Evolutionary conservation across 106 monocot species (phyloP).

Genomic region (Triglochin maritima): DNA sequence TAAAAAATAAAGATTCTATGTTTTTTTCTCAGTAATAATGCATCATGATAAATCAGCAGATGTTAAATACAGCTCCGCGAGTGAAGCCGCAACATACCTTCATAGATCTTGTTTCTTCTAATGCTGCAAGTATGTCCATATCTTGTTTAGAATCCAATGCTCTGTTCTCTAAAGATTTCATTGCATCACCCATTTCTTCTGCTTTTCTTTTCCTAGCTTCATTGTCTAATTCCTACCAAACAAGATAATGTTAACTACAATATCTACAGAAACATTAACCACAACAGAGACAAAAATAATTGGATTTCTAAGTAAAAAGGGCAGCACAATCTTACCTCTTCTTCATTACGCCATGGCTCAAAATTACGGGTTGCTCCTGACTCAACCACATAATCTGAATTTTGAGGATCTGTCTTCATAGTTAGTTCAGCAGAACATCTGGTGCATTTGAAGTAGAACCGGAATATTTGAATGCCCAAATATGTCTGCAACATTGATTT

Average conservation of each 20-base stretch:
- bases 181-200: slow-evolving; percentile 96
- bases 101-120: slow-evolving; percentile 98
- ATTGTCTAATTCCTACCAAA: slow-evolving; percentile 30
- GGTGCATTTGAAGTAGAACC: slow-evolving; percentile 93
- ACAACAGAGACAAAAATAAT: too few species aligned
- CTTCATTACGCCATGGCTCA: slow-evolving; percentile 89
- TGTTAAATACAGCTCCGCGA: not conserved
- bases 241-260: not conserved
- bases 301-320: too few species aligned
- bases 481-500: slow-evolving; percentile 46
- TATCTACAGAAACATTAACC: too few species aligned
- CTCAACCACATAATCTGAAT: slow-evolving; percentile 87
- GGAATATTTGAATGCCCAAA: slow-evolving; percentile 88
- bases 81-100: slow-evolving; percentile 27
- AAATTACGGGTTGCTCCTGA: slow-evolving; percentile 92
- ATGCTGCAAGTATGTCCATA: slow-evolving; percentile 88
- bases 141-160: slow-evolving; percentile 84
- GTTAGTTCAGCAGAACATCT: slow-evolving; percentile 83
- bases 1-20: not conserved
- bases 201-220: slow-evolving; percentile 61
- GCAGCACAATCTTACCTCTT: slow-evolving; percentile 35
- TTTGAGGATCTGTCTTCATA: slow-evolving; percentile 81
- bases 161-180: slow-evolving; percentile 87
- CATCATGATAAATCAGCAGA: not conserved
- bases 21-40: not conserved